Base-by-base conservation (phyloP, 225 moss, liverwort and hornwort genomes). In the Straminergon stramineum region DNA sequence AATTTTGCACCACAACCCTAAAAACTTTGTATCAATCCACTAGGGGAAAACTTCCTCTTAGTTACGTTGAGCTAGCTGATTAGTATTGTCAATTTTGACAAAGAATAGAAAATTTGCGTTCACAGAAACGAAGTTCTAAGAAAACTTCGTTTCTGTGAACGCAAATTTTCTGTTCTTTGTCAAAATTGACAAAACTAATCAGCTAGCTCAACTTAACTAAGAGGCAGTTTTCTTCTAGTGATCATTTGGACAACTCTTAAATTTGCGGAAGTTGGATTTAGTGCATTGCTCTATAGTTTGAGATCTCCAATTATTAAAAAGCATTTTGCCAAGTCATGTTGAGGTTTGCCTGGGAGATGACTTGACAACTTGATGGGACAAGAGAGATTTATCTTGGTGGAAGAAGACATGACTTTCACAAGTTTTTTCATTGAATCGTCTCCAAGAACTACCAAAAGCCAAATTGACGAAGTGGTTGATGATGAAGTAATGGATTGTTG, bases 181-280 rank as follows among this genome's bases (percentile, higher is more conserved):
- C n/a, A n/a, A n/a, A n/a, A n/a, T n/a, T n/a, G n/a, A n/a, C n/a
- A n/a, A n/a, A n/a, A n/a, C n/a, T n/a, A n/a, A n/a, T n/a, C n/a
- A n/a, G n/a, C n/a, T n/a, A n/a, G n/a, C n/a, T n/a, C n/a, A n/a
- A n/a, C n/a, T n/a, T n/a, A n/a, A n/a, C n/a, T n/a, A n/a, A n/a
- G n/a, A n/a, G n/a, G n/a, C n/a, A n/a, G n/a, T n/a, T n/a, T n/a
- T n/a, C n/a, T n/a, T n/a, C n/a, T n/a, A n/a, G n/a, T n/a, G n/a
- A n/a, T 30, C 10, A 3, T 74, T 6, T 6, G 2, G 2, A 45
- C 3, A 17, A 30, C 4, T 18, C 0, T 0, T 1, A 28, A 48
- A 48, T 48, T 75, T 11, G 5, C 1, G 0, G 2, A 30, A 3
- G 30, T 45, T 75, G 31, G 2, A 75, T 75, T 3, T 30, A 1